Conservation (phyloP, 495 filamentous ascomycete species). For the Hamigera avellanea region DNA sequence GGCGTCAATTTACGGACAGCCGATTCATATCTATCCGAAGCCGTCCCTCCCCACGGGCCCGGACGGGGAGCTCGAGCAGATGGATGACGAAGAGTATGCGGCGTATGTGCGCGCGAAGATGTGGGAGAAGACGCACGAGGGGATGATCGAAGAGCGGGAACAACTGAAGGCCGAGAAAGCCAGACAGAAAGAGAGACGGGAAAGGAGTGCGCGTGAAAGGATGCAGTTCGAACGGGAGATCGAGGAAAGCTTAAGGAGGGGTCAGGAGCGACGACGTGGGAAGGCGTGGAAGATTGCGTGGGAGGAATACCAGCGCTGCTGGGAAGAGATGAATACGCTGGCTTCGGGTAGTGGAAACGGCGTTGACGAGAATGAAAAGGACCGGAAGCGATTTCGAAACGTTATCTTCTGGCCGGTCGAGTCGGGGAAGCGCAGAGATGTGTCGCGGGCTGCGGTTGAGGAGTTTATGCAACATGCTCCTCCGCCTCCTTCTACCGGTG, state of each 20-base stretch:
- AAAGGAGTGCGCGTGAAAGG: constrained; percentile 22
- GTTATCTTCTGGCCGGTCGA: constrained; percentile 71
- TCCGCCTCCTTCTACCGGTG: constrained; percentile 9
- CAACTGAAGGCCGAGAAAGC: constrained; percentile 41
- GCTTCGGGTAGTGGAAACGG: constrained; percentile 2
- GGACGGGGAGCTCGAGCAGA: constrained; percentile 60
- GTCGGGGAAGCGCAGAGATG: constrained; percentile 47
- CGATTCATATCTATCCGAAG: constrained; percentile 56
- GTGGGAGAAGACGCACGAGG: constrained; percentile 78
- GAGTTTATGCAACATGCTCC: constrained; percentile 50
- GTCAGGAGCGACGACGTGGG: constrained; percentile 32
- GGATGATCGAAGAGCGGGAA: constrained; percentile 53
- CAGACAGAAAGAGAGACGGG: constrained; percentile 24
- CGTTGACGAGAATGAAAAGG: constrained; percentile 1
- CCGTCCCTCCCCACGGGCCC: constrained; percentile 24
- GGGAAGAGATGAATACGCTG: constrained; percentile 43
- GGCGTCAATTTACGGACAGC: constrained; percentile 90
- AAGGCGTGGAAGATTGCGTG: constrained; percentile 44
- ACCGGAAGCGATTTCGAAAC: constrained; percentile 15
- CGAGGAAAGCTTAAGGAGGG: constrained; percentile 42
- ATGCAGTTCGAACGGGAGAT: constrained; percentile 30
- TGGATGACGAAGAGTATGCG: constrained; percentile 88
- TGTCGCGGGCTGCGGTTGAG: constrained; percentile 49
- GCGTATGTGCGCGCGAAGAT: constrained; percentile 72
- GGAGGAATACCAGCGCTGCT: constrained; percentile 51